A percentile compares a stretch with the other conserved stretches of the same genome.
Evolutionary conservation across 805 yeast species (phyloP).

Genomic region (Maudiozyma saulgeensis): DNA sequence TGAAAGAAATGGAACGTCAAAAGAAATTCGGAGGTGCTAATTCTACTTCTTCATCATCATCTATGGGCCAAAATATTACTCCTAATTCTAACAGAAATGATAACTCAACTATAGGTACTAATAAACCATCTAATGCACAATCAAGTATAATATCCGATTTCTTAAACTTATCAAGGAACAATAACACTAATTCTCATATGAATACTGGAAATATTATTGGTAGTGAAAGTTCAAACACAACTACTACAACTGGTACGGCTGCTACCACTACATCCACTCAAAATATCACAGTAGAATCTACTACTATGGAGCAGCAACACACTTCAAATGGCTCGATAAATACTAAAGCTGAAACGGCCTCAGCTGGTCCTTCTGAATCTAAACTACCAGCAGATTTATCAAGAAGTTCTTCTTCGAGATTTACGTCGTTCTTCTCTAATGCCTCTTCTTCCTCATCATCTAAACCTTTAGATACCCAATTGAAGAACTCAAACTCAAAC

Average conservation of each 20-base stretch:
- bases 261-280: neutral
- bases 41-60: neutral
- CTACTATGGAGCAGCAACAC: neutral
- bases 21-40: constrained; percentile 12
- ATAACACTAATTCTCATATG: neutral
- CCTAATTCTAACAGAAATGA: neutral
- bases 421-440: constrained; percentile 27
- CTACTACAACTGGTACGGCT: neutral
- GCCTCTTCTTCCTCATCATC: neutral
- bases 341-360: neutral
- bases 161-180: constrained; percentile 11
- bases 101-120: neutral
- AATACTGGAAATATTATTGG: neutral
- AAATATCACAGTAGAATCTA: neutral
- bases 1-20: constrained; percentile 30
- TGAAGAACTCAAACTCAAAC: neutral
- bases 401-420: constrained; percentile 25
- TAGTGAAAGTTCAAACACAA: neutral
- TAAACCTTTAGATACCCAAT: neutral
- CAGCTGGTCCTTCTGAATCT: neutral
- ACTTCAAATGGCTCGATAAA: neutral
- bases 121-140: constrained; percentile 1
- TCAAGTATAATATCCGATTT: constrained; percentile 28
- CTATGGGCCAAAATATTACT: neutral
- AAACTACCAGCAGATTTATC: constrained; percentile 1